Base-by-base conservation (phyloP, 495 filamentous ascomycete species). In the Xylona heveae region DNA sequence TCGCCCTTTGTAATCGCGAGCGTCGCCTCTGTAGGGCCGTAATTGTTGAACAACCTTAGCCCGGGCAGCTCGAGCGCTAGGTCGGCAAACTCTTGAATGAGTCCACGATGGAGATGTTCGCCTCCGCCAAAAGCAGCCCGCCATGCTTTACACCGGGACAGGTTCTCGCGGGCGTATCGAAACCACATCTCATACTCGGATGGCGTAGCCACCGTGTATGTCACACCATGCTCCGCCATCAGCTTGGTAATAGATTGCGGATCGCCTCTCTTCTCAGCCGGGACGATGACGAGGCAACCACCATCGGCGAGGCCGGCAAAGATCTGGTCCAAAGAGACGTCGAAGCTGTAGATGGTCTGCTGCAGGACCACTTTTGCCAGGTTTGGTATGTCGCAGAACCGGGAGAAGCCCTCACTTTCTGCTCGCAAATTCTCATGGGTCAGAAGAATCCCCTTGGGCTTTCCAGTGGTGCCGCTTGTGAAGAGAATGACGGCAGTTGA, bases 391-490 rank as follows among this genome's bases (percentile, higher is more conserved):
- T n/a, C n/a, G n/a, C n/a, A n/a, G n/a, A n/a, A n/a, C n/a, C n/a
- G n/a, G n/a, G n/a, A n/a, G 0, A 41, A 36, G 4, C 30, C 41
- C 29, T 54, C 46, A 6, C 56, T 35, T 3, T 56, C 36, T 17
- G 55, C 49, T 2, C 33, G 10, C 1, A 58, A 37, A 10, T 38
- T 37, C 0, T 41, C 33, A 24, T 62, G 57, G 1, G 19, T 35
- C 3, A 60, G 30, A 5, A 40, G 26, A 4, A 64, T 52, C 0
- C 54, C 57, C 18, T 59, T 61, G 0, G 56, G 51, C 0, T 20
- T 38, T 0, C 53, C 50, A 1, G 50, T 51, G 3, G 57, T 59
- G n/a, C 50, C 49, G 27, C 51, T 52, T 4, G 64, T 60, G 28
- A 44, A 55, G 7, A 66, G 40, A 1, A 68, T 41, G 17, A 42